A percentile compares a stretch with the other conserved stretches of the same genome.
phyloP scores from a whole-genome alignment of 805 yeast species.

The Nakazawaea anatomiae region DNA sequence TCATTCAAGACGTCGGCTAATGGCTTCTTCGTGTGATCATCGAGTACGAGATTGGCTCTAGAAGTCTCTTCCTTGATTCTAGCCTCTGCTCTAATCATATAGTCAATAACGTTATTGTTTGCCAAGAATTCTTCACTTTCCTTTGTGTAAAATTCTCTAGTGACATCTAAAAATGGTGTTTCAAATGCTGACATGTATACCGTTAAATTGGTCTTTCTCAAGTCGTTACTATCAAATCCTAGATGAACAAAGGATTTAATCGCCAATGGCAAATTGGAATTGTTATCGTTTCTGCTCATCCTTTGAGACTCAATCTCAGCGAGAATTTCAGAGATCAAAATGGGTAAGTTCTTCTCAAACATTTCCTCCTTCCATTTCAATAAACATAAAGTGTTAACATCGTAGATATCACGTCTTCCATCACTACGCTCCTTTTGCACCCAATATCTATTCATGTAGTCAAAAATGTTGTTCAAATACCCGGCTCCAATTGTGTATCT shows the following conservation, averaged over 20 bases:
- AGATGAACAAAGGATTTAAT: conserved; percentile 82
- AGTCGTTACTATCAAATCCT: conserved; percentile 87
- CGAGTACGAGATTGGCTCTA: conserved; percentile 72
- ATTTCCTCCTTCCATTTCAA: conserved; percentile 83
- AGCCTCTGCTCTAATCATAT: conserved; percentile 78
- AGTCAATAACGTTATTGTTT: conserved; percentile 81
- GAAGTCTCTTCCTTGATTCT: conserved; percentile 80
- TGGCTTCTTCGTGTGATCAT: conserved; percentile 76
- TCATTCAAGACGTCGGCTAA: conserved; percentile 71
- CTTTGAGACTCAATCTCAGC: conserved; percentile 74
- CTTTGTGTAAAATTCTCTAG: conserved; percentile 55
- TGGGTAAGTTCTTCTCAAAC: conserved; percentile 60
- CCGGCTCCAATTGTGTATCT: conserved; percentile 89
- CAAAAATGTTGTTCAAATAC: conserved; percentile 86
- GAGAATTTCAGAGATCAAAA: conserved; percentile 65
- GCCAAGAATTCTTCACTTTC: conserved; percentile 66
- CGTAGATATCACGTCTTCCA: conserved; percentile 84
- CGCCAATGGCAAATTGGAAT: conserved; percentile 60
- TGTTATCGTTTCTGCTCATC: conserved; percentile 67
- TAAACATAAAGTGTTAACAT: conserved; percentile 83
- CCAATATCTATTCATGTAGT: conserved; percentile 96
- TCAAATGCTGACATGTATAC: conserved; percentile 83
- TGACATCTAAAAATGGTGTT: conserved; percentile 63
- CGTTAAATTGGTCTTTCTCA: conserved; percentile 75
- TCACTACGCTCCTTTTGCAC: conserved; percentile 93